These are phyloP conservation scores for Funneliformis geosporum DNA, from an alignment of 192 early-diverging fungal species.

Conservation along the genomic window DNA sequence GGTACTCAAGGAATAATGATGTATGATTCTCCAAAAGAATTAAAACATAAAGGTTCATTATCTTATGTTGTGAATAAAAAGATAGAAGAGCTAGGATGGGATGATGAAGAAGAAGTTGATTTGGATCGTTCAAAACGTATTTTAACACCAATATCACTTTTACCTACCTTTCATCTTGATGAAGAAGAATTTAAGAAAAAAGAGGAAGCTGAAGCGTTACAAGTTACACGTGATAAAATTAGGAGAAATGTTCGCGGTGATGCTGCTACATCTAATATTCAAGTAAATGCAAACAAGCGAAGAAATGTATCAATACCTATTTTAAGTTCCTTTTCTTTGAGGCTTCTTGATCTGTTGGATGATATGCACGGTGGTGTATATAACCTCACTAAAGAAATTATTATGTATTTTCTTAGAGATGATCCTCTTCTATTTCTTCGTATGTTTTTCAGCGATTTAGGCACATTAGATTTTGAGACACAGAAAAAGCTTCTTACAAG, in stretches of 20 bases:
- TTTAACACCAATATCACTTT: constrained; percentile 49
- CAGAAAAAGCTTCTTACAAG: constrained; percentile 47
- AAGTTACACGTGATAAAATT: constrained; percentile 8
- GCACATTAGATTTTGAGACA: constrained; percentile 35
- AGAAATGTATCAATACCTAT: constrained; percentile 45
- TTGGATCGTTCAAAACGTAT: constrained; percentile 45
- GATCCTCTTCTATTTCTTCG: constrained; percentile 57
- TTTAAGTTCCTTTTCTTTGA: constrained; percentile 46
- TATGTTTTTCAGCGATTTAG: constrained; percentile 53
- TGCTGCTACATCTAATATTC: not conserved
- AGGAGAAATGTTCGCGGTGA: not conserved
- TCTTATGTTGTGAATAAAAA: constrained; percentile 51
- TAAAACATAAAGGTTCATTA: constrained; percentile 48
- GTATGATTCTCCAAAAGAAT: constrained; percentile 54
- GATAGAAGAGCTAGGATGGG: constrained; percentile 57
- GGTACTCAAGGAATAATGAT: constrained; percentile 54
- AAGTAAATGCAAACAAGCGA: constrained; percentile 28
- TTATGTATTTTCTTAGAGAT: constrained; percentile 55
- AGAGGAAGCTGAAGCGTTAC: constrained; percentile 26
- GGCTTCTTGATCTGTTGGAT: constrained; percentile 53
- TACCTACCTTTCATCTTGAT: constrained; percentile 54
- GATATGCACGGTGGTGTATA: constrained; percentile 52
- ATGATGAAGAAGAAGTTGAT: constrained; percentile 51
- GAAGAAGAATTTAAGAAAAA: constrained; percentile 40
- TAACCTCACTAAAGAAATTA: constrained; percentile 42